These are phyloP conservation scores for Solanum hybrid DNA, from an alignment of 305 asterid species.

Conservation along the genomic window DNA sequence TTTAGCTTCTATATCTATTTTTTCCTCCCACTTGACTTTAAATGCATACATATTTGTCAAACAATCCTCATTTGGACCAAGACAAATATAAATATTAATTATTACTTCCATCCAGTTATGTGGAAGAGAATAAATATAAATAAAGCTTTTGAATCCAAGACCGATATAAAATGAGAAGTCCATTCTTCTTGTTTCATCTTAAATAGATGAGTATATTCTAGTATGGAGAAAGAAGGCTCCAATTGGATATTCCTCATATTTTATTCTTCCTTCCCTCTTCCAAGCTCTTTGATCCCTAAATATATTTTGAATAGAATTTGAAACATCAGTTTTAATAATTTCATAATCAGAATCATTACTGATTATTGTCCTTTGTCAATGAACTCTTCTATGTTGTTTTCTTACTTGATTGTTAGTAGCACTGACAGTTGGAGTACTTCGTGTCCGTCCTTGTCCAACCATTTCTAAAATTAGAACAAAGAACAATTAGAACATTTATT, in stretches of 20 bases:
- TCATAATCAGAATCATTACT: no score
- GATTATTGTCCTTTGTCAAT: neutral
- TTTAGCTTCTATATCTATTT: neutral
- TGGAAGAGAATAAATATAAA: neutral
- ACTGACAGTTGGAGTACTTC: no score
- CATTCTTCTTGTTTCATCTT: neutral
- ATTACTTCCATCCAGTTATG: neutral
- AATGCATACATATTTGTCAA: neutral
- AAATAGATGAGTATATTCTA: no score
- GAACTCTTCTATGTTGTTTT: neutral
- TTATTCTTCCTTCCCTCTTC: neutral
- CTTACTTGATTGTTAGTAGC: neutral
- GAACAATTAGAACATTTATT: neutral
- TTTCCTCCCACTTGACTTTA: neutral
- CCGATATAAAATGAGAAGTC: neutral
- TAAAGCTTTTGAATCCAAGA: neutral
- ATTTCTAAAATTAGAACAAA: neutral
- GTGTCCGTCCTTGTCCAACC: neutral
- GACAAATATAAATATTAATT: no score
- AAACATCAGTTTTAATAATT: neutral
- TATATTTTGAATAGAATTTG: neutral
- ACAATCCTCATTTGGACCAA: neutral
- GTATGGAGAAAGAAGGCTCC: neutral
- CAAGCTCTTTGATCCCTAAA: neutral
- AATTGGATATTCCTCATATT: neutral